These are phyloP conservation scores for Hansenula lynferdii DNA, from an alignment of 1,139 yeast genomes.

Conservation along the genomic window DNA sequence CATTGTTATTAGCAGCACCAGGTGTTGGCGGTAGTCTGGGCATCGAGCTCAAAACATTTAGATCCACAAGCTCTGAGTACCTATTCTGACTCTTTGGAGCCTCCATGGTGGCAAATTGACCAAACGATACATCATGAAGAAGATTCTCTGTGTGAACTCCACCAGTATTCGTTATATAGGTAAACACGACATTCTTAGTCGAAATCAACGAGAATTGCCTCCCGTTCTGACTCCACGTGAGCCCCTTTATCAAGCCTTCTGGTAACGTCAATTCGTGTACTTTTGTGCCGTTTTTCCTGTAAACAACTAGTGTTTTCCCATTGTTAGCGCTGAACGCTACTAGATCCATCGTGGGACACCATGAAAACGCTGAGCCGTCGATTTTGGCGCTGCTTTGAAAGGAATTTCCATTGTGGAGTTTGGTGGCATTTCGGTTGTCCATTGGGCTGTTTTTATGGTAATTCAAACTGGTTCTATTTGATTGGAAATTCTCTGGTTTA, in stretches of 20 bases:
- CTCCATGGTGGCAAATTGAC: no score
- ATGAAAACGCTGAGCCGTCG: conserved; percentile 18
- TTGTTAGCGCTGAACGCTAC: conserved; percentile 36
- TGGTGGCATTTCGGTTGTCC: no score
- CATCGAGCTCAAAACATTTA: conserved; percentile 27
- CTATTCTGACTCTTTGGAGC: conserved; percentile 1
- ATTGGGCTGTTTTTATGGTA: no score
- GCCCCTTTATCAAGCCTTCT: conserved; percentile 30
- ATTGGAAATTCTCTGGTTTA: no score
- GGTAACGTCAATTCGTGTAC: conserved; percentile 36
- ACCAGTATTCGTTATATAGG: conserved; percentile 44
- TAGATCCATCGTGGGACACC: conserved; percentile 57
- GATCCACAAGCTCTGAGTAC: conserved; percentile 5
- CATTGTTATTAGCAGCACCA: conserved; percentile 13
- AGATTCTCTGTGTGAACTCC: conserved; percentile 25
- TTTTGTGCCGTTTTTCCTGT: conserved; percentile 50
- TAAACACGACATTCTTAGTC: conserved; percentile 43
- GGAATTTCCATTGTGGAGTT: conserved; percentile 21
- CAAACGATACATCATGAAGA: conserved; percentile 14
- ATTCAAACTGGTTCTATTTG: no score
- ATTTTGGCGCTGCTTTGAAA: background rate
- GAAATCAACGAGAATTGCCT: conserved; percentile 42
- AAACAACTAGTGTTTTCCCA: conserved; percentile 44
- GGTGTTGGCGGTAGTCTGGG: conserved; percentile 34
- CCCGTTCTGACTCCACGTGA: conserved; percentile 35